Base-by-base conservation (phyloP, 106 monocot species). In the Platanthera guangdongensis region DNA sequence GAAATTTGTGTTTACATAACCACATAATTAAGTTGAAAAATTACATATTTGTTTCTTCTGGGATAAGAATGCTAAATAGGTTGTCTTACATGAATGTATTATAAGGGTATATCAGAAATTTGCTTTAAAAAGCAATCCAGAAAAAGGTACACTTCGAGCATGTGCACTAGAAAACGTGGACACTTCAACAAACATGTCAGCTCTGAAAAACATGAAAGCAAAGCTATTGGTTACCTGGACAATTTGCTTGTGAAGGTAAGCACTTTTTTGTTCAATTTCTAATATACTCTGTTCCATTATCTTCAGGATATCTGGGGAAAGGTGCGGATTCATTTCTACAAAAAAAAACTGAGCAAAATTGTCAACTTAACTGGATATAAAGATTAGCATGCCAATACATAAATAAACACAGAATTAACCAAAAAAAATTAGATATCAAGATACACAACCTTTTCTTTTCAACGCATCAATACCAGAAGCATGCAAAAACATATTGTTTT, bases 201-300 rank as follows among this genome's bases (percentile, higher is more conserved):
- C 47, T 39, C 18, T 70, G 16, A 47, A 70, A 48, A 70, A 2
- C 70, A 70, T 48, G 70, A 70, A 70, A 51, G 2, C 72, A 72
- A 11, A 51, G 18, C 14, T 70, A 15, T 70, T 70, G 16, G 74
- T 73, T 77, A 90, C 90, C 84, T 80, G 82, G 77, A 81, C 76
- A 21, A 90, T 74, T 72, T 82, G 77, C 14, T 79, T 76, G 52
- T 52, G 77, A 51, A 90, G 82, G 57, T 71, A 83, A 18, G 84
- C 78, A 72, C 72, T 81, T 52, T 80, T 77, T 73, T 80, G 86
- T 63, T 90, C 90, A 39, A 87, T 90, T 6, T 75, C 78, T 10
- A 68, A 39, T 78, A 87, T 85, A 68, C 84, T 84, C 53, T 87
- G 90, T 28, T 90, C 82, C 84, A 90, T 80, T 25, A 86, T 82